A percentile compares a stretch with the other conserved stretches of the same genome.
Evolutionary conservation across 1,284 basidiomycete species (phyloP).

Genomic region (Kalmanozyma brasiliensis): DNA sequence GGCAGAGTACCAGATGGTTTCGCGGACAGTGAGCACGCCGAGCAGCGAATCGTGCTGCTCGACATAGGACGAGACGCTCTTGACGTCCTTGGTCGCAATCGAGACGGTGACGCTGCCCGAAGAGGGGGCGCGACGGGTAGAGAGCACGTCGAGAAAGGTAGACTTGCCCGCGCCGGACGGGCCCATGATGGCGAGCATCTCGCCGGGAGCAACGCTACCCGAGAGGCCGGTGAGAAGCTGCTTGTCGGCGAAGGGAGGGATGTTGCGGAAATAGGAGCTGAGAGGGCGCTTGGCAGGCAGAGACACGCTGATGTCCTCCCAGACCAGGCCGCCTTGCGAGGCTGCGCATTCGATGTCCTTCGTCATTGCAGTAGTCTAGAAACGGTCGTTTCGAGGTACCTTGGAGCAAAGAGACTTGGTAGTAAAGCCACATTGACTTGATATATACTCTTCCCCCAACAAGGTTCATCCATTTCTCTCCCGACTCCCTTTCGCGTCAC

Average conservation of each 20-base stretch:
- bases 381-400: no score
- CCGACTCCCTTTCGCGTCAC: no score
- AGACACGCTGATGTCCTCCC: constrained; percentile 14
- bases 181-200: constrained; percentile 63
- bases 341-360: constrained; percentile 13
- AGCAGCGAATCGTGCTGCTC: constrained; percentile 69
- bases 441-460: no score
- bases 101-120: constrained; percentile 5
- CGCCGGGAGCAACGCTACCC: constrained; percentile 11
- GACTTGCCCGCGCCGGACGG: constrained; percentile 68
- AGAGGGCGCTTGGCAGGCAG: constrained; percentile 9
- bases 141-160: constrained; percentile 68
- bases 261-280: not conserved
- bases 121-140: constrained; percentile 49
- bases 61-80: constrained; percentile 63
- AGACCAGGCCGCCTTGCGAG: constrained; percentile 7
- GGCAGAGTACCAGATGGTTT: constrained; percentile 67
- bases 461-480: no score
- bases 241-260: not conserved
- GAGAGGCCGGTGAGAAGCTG: constrained; percentile 13
- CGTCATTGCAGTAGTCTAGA: no score
- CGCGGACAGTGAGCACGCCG: constrained; percentile 69
- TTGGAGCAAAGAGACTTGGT: no score
- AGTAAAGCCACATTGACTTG: no score
- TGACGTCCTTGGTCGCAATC: constrained; percentile 14